A percentile compares a stretch with the other conserved stretches of the same genome.
phyloP scores from a whole-genome alignment of 2,329 filamentous ascomycete genomes.

The Cadophora gregata region DNA sequence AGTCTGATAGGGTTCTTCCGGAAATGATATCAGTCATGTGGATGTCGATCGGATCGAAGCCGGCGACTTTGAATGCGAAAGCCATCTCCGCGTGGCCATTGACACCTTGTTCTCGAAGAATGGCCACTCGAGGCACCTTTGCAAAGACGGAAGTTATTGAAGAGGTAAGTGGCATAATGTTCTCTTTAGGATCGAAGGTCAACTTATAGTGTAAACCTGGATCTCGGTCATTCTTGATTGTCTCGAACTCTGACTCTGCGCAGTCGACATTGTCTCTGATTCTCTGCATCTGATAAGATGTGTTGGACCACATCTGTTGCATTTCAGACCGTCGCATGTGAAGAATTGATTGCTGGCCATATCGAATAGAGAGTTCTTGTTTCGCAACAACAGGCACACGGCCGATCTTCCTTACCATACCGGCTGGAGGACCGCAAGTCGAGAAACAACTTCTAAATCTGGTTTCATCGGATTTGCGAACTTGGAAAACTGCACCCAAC shows the following conservation, averaged over 20 bases:
- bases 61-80: slow-evolving; percentile 89
- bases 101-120: slow-evolving; percentile 92
- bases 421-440: slow-evolving; percentile 82
- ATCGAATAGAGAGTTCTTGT: slow-evolving; percentile 78
- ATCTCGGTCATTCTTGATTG: slow-evolving; percentile 76
- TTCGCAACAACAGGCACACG: slow-evolving; percentile 71
- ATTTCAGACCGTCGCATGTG: slow-evolving; percentile 73
- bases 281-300: slow-evolving; percentile 89
- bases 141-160: slow-evolving; percentile 59
- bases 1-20: slow-evolving; percentile 79
- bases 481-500: slow-evolving; percentile 93
- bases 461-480: slow-evolving; percentile 82
- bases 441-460: slow-evolving; percentile 91
- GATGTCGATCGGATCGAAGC: slow-evolving; percentile 90
- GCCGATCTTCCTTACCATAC: slow-evolving; percentile 84
- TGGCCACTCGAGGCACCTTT: slow-evolving; percentile 77
- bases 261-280: slow-evolving; percentile 87
- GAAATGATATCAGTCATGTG: slow-evolving; percentile 95
- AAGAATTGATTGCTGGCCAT: slow-evolving; percentile 72
- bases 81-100: slow-evolving; percentile 99
- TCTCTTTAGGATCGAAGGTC: slow-evolving; percentile 77
- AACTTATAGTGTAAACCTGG: slow-evolving; percentile 86
- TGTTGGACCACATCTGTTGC: slow-evolving; percentile 87
- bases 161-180: slow-evolving; percentile 69
- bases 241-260: slow-evolving; percentile 81